Evolutionary conservation across 2,329 filamentous ascomycete species (phyloP).

Genomic region (Cladosporium sp.): DNA sequence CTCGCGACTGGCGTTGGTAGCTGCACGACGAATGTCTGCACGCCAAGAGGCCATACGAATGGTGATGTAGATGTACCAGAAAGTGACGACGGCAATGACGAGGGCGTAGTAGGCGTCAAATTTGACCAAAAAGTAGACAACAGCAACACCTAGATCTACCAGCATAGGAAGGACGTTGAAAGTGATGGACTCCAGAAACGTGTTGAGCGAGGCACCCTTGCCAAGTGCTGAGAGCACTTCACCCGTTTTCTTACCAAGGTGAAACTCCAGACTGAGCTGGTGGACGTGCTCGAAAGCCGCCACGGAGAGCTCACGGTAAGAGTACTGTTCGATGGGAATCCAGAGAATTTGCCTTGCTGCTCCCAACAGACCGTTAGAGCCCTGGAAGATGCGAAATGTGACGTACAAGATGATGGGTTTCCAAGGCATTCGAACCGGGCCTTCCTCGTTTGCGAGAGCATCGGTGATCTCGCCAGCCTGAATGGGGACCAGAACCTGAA

Average conservation of each 20-base stretch:
- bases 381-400: conserved; percentile 74
- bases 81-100: conserved; percentile 83
- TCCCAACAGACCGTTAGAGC: conserved; percentile 79
- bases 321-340: conserved; percentile 97
- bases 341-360: conserved; percentile 78
- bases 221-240: conserved; percentile 93
- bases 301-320: conserved; percentile 87
- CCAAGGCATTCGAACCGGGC: conserved; percentile 61
- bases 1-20: conserved; percentile 91
- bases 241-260: conserved; percentile 91
- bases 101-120: conserved; percentile 90
- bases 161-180: conserved; percentile 96
- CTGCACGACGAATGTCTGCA: conserved; percentile 82
- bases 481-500: conserved; percentile 81
- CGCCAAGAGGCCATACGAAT: conserved; percentile 93
- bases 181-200: conserved; percentile 91
- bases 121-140: conserved; percentile 69
- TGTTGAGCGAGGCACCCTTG: conserved; percentile 94
- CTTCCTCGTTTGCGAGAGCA: conserved; percentile 57
- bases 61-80: conserved; percentile 94
- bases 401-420: conserved; percentile 70
- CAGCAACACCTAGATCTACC: conserved; percentile 78
- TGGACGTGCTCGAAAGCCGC: conserved; percentile 98
- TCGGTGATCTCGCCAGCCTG: conserved; percentile 79
- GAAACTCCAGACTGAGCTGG: conserved; percentile 89